Base-by-base conservation (phyloP, 805 yeast genomes). In the Ogataea haglerorum region DNA sequence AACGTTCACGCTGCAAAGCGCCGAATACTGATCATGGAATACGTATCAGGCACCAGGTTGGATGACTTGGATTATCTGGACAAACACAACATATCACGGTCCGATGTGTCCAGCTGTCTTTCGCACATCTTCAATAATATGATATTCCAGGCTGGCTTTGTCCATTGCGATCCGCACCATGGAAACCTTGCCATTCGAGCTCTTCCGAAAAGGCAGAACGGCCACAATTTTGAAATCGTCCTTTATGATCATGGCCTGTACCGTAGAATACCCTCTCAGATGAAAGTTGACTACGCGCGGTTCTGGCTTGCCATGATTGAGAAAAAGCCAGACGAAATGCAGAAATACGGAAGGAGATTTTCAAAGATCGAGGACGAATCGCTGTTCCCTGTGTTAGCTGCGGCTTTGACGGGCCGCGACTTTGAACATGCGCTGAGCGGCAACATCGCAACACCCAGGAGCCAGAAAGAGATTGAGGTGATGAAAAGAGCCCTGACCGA, bases 91-190 rank as follows among this genome's bases (percentile, higher is more conserved):
- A 87, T 93, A 34, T 77, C 85, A 15, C 68, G 95, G 17, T 75
- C 82, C 1, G 85, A 85, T 47, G 95, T 93, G 7, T 82, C 95
- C 2, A 67, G 82, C 6, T 91, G 97, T 58, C 69, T 93, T 27
- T 80, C 96, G 0, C 96, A 91, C 53, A 81, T 88, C 21, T 93
- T 93, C 69, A 87, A 91, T 67, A 82, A 80, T 56, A 93, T 93
- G 99, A 88, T 93, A 29, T 93, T 93, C 67, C 83, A 95, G 2
- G 95, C 96, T 0, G 82, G 80, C 19, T 95, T 88, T 16, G 76
- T 93, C 30, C 99, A 93, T 60, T 93, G 99, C 66, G 99, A 93
- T 60, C 99, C 99, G 1, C 99, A 93, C 60, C 96, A 95, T 9
- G 99, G 99, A 0, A 93, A 93, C 56, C 68, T 93, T 44, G 96